Conservation (phyloP, 1,284 basidiomycete genomes). For the Ganoderma meredithae region DNA sequence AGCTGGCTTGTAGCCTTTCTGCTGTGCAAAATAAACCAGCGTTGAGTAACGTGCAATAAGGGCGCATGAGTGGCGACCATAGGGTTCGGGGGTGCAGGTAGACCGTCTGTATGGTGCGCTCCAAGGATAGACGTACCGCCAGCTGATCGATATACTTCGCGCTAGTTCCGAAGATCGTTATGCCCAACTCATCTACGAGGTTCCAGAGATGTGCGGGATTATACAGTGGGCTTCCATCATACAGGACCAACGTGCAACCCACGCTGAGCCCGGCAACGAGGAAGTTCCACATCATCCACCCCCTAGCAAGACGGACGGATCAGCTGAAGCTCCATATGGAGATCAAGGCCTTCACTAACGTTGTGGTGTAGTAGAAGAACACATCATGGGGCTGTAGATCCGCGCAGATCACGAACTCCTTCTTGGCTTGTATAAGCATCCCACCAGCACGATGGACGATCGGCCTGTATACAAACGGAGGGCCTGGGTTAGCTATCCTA, state of each 20-base stretch:
- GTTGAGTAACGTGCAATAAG: conserved; percentile 2
- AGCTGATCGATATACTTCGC: conserved; percentile 85
- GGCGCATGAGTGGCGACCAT: not conserved
- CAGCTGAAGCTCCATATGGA: conserved; percentile 17
- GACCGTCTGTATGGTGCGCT: not conserved
- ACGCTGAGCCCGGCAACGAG: conserved; percentile 74
- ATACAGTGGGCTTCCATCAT: conserved; percentile 86
- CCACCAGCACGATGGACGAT: conserved; percentile 89
- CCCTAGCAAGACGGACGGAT: conserved; percentile 47
- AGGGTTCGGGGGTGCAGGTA: conserved; percentile 11
- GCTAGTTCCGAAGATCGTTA: conserved; percentile 86
- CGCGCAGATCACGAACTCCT: conserved; percentile 83
- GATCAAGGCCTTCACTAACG: conserved; percentile 55
- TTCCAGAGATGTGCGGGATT: conserved; percentile 78
- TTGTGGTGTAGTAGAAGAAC: conserved; percentile 90
- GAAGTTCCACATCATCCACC: conserved; percentile 92
- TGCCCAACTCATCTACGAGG: conserved; percentile 74
- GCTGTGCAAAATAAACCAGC: conserved; percentile 26
- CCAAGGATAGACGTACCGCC: conserved; percentile 55
- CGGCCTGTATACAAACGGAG: conserved; percentile 53
- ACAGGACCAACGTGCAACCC: conserved; percentile 80
- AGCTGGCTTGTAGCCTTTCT: conserved; percentile 74
- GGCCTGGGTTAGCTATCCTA: conserved; percentile 18
- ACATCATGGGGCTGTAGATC: conserved; percentile 77
- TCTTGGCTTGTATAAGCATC: conserved; percentile 85